These are phyloP conservation scores for Boeremia exigua DNA, from an alignment of 2,329 filamentous ascomycete genomes.

Conservation along the genomic window DNA sequence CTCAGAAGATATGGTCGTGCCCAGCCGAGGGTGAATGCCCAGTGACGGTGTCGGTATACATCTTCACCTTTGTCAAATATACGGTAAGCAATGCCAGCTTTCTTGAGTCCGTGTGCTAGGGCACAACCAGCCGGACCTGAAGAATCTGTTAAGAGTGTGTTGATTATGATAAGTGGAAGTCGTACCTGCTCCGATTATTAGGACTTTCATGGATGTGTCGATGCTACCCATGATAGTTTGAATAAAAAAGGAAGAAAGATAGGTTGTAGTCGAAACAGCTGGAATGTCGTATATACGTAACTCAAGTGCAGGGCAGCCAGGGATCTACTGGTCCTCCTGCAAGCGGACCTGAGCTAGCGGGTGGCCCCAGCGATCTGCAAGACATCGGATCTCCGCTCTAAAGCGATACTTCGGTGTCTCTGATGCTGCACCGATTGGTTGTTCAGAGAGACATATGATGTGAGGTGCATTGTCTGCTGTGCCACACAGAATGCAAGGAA, in stretches of 20 bases:
- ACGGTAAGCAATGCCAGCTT: conserved; percentile 36
- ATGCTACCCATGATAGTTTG: not conserved
- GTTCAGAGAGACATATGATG: not conserved
- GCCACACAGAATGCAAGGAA: not conserved
- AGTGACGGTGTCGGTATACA: conserved; percentile 40
- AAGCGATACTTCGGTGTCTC: conserved; percentile 4
- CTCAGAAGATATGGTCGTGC: conserved; percentile 39
- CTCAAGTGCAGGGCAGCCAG: conserved; percentile 9
- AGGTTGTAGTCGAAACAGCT: not conserved
- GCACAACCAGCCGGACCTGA: conserved; percentile 52
- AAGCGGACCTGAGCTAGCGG: conserved; percentile 20
- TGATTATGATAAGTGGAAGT: too few species aligned
- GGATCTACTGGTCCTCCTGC: conserved; percentile 1
- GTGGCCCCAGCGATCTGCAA: conserved; percentile 13
- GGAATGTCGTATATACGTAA: not conserved
- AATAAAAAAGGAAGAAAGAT: too few species aligned
- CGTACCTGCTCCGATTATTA: conserved; percentile 37
- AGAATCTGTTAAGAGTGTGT: not conserved
- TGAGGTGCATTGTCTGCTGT: not conserved
- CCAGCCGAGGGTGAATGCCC: conserved; percentile 50
- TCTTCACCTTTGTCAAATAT: conserved; percentile 41
- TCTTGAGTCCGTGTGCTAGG: conserved; percentile 51
- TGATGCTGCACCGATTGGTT: conserved; percentile 1
- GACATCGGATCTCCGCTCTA: conserved; percentile 29
- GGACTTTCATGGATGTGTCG: conserved; percentile 24